phyloP scores from a whole-genome alignment of 1,284 basidiomycete genomes.

The Tranzscheliella williamsii region DNA sequence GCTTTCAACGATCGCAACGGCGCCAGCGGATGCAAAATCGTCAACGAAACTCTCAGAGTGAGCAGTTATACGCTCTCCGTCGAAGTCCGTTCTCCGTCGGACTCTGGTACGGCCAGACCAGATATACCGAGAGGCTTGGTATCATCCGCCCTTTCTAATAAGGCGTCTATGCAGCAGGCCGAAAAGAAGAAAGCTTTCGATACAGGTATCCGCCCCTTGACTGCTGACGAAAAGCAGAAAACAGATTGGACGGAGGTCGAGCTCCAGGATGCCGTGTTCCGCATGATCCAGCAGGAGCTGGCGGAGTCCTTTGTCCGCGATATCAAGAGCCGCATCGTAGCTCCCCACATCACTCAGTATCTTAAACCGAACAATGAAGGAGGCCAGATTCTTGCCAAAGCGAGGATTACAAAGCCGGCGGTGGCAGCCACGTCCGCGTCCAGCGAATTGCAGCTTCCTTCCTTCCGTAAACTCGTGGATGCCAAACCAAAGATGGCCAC shows the following conservation, averaged over 20 bases:
- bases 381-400: constrained; percentile 26
- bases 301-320: constrained; percentile 70
- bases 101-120: neutral
- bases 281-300: constrained; percentile 71
- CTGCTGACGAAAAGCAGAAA: constrained; percentile 54
- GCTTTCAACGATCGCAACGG: constrained; percentile 40
- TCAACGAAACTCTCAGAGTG: constrained; percentile 34
- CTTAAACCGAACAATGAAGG: constrained; percentile 65
- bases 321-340: constrained; percentile 71
- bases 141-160: neutral
- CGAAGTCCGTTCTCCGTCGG: constrained; percentile 21
- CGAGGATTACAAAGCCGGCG: constrained; percentile 8
- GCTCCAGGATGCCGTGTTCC: constrained; percentile 69
- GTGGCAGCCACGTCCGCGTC: neutral
- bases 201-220: constrained; percentile 17
- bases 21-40: constrained; percentile 29
- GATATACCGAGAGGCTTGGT: neutral
- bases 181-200: constrained; percentile 7
- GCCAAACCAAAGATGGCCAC: neutral
- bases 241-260: constrained; percentile 68
- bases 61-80: constrained; percentile 35
- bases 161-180: neutral
- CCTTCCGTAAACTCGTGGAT: constrained; percentile 30
- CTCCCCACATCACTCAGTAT: constrained; percentile 67
- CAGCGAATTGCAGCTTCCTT: constrained; percentile 23